These are phyloP conservation scores for Aspergillus bombycis DNA, from an alignment of 2,329 filamentous ascomycete species.

Conservation along the genomic window DNA sequence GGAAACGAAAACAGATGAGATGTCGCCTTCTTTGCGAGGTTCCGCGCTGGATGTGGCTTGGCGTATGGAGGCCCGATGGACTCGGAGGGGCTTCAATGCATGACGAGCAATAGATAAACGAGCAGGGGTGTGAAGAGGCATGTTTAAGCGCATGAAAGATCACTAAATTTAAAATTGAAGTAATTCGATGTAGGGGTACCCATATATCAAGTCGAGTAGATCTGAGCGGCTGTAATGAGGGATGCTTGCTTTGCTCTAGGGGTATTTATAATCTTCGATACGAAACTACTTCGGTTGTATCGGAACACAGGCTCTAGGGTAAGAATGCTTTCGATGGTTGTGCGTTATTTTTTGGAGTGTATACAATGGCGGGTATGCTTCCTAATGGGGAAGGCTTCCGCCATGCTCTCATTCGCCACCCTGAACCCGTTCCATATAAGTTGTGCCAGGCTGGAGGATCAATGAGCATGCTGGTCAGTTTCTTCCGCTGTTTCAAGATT, in stretches of 20 bases:
- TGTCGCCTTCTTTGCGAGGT: slow-evolving; percentile 16
- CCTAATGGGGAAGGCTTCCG: neutral
- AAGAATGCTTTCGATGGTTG: neutral
- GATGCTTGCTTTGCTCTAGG: neutral
- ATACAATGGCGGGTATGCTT: neutral
- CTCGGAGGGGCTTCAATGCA: neutral
- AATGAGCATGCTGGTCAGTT: neutral
- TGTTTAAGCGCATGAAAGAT: neutral
- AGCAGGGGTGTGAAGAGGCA: neutral
- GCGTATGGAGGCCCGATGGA: neutral
- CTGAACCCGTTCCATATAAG: neutral
- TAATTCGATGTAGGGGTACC: neutral
- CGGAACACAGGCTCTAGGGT: neutral
- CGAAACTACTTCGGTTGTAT: neutral
- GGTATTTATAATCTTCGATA: neutral
- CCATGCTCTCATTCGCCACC: neutral
- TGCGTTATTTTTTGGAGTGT: neutral
- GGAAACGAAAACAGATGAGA: slow-evolving; percentile 18
- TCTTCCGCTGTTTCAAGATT: neutral
- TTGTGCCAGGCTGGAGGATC: neutral
- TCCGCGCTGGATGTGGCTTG: neutral
- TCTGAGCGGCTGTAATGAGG: neutral
- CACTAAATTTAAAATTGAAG: neutral
- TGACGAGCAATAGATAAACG: neutral
- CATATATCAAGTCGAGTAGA: neutral